A percentile compares a stretch with the other conserved stretches of the same genome.
Evolutionary conservation across 1,284 basidiomycete species (phyloP).

Genomic region (Termitomyces sp.): DNA sequence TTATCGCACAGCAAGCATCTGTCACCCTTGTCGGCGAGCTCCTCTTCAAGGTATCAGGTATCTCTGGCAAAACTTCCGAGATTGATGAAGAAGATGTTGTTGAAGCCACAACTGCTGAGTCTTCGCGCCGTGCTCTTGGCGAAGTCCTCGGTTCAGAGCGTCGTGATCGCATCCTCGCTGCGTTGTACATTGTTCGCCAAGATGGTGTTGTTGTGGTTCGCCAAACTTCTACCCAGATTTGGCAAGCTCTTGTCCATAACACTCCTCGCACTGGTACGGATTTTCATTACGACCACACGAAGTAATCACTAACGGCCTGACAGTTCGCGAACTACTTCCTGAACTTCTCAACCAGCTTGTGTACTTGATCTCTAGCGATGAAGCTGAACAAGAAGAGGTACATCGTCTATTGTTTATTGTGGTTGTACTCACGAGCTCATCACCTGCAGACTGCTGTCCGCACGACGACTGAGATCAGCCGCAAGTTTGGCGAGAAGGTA

Average conservation of each 20-base stretch:
- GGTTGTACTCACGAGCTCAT: conserved; percentile 4
- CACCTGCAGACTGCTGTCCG: conserved; percentile 70
- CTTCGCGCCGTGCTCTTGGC: conserved; percentile 79
- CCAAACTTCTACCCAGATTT: conserved; percentile 91
- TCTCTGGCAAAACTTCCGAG: conserved; percentile 79
- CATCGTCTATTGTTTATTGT: conserved; percentile 6
- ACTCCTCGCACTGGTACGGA: conserved; percentile 72
- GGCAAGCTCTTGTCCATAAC: conserved; percentile 96
- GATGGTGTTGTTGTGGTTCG: conserved; percentile 89
- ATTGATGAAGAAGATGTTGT: conserved; percentile 77
- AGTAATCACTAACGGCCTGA: conserved; percentile 6
- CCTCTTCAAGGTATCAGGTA: conserved; percentile 97
- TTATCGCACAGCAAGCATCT: conserved; percentile 70
- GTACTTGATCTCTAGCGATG: conserved; percentile 71
- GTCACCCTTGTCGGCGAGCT: conserved; percentile 95
- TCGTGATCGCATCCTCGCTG: conserved; percentile 86
- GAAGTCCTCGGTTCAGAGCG: conserved; percentile 88
- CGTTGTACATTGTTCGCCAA: conserved; percentile 91
- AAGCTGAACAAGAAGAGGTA: conserved; percentile 90
- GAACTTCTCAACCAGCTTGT: conserved; percentile 80
- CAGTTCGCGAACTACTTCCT: conserved; percentile 91
- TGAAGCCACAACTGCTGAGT: conserved; percentile 67
- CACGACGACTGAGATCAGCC: conserved; percentile 85
- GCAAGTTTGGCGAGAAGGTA: conserved; percentile 94
- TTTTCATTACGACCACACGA: background rate